Conservation (phyloP, 2,329 filamentous ascomycete genomes). For the Xylaria sp. region DNA sequence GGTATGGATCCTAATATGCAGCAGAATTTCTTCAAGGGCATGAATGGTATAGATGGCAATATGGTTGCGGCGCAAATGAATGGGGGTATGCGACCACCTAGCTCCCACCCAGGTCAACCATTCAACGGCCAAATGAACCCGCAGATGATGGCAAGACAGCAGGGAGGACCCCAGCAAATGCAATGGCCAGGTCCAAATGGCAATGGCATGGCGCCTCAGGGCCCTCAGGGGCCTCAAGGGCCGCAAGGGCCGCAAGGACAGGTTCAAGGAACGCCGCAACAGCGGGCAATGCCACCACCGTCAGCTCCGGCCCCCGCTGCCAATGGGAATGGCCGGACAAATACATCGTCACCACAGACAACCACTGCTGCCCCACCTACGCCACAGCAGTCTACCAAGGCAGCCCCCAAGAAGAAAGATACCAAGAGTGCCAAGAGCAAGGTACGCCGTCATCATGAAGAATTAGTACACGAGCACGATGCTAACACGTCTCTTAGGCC, state of each 20-base stretch:
- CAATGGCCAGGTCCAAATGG: slow-evolving; percentile 61
- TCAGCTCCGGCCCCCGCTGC: slow-evolving; percentile 65
- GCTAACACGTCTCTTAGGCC: slow-evolving; percentile 55
- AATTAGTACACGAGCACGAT: slow-evolving; percentile 26
- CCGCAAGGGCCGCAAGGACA: slow-evolving; percentile 64
- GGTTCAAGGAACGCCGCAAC: slow-evolving; percentile 77
- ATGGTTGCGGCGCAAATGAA: slow-evolving; percentile 70
- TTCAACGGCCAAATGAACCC: slow-evolving; percentile 68
- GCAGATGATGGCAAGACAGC: slow-evolving; percentile 66
- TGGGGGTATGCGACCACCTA: slow-evolving; percentile 74
- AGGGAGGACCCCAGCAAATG: slow-evolving; percentile 57
- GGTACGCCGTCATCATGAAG: slow-evolving; percentile 58
- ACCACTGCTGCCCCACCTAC: slow-evolving; percentile 78
- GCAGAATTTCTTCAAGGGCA: slow-evolving; percentile 68
- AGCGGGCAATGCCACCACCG: slow-evolving; percentile 75
- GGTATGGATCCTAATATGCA: slow-evolving; percentile 71
- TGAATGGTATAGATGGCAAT: slow-evolving; percentile 64
- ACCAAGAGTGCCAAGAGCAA: slow-evolving; percentile 73
- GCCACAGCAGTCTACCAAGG: slow-evolving; percentile 77
- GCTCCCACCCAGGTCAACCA: slow-evolving; percentile 69
- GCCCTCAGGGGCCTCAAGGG: slow-evolving; percentile 49
- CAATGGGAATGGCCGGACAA: slow-evolving; percentile 60
- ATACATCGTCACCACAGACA: slow-evolving; percentile 71
- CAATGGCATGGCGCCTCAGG: slow-evolving; percentile 57
- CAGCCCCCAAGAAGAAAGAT: slow-evolving; percentile 82